These are phyloP conservation scores for Kodamaea derodonti DNA, from an alignment of 1,139 yeast species.

Conservation along the genomic window DNA sequence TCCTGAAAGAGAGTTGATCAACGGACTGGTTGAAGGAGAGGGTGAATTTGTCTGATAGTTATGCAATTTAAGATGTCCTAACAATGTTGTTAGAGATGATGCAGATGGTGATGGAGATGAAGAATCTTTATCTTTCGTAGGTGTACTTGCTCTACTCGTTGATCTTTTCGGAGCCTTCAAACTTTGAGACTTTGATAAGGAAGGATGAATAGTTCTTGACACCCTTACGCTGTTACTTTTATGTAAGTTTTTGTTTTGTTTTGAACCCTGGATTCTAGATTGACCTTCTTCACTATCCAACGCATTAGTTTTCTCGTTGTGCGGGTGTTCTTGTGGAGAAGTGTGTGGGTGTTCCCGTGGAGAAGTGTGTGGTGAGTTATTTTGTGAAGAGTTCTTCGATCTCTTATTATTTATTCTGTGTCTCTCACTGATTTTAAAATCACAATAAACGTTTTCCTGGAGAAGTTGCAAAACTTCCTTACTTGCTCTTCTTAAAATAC, in stretches of 20 bases:
- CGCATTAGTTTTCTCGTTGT: too few species aligned
- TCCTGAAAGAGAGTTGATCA: not conserved
- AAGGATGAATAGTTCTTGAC: too few species aligned
- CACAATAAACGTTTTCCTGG: conserved; percentile 41
- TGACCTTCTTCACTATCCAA: too few species aligned
- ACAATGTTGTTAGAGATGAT: conserved; percentile 23
- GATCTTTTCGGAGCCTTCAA: not conserved
- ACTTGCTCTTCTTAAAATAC: conserved; percentile 36
- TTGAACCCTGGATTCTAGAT: not conserved
- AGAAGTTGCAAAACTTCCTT: conserved; percentile 40
- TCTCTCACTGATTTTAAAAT: conserved; percentile 6
- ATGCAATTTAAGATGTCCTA: conserved; percentile 25
- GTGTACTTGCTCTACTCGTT: not conserved
- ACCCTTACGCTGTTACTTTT: not conserved
- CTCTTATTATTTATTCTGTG: too few species aligned
- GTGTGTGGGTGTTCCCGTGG: too few species aligned
- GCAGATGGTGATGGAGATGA: conserved; percentile 14
- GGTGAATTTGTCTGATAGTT: conserved; percentile 7
- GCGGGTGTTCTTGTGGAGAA: too few species aligned
- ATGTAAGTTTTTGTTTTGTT: not conserved
- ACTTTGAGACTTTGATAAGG: not conserved
- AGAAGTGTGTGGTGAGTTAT: too few species aligned
- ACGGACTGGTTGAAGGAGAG: conserved; percentile 1
- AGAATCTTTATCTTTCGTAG: conserved; percentile 1
- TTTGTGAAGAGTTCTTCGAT: too few species aligned